A percentile compares a stretch with the other conserved stretches of the same genome.
Conservation (phyloP, 2,329 filamentous ascomycete genomes). For the Paramyrothecium sp. region DNA sequence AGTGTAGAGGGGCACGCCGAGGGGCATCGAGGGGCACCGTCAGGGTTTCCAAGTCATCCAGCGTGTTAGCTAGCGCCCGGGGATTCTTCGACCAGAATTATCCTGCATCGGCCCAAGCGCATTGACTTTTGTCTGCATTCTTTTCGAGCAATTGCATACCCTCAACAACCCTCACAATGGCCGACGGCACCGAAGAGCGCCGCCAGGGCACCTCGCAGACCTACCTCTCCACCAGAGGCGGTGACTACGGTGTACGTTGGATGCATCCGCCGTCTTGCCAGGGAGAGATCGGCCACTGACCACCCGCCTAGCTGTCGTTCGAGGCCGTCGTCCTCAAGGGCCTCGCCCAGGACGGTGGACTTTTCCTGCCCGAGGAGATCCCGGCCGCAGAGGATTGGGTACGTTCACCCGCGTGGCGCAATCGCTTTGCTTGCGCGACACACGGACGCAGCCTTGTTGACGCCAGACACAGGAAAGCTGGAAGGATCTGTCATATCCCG, state of each 20-base stretch:
- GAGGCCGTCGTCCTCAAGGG: slow-evolving; percentile 87
- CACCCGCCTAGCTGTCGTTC: slow-evolving; percentile 65
- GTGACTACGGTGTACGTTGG: slow-evolving; percentile 20
- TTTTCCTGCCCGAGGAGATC: slow-evolving; percentile 82
- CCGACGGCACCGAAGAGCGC: background rate
- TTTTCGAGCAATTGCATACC: background rate
- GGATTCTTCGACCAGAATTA: background rate
- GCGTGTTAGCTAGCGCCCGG: too few species aligned
- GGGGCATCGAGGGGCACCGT: background rate
- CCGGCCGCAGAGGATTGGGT: slow-evolving; percentile 62
- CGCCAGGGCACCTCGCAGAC: slow-evolving; percentile 14
- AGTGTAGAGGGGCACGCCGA: too few species aligned
- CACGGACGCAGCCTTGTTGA: background rate
- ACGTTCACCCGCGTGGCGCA: slow-evolving; percentile 42
- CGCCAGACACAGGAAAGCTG: slow-evolving; percentile 54
- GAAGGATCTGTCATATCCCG: slow-evolving; percentile 75
- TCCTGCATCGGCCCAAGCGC: background rate
- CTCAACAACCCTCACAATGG: background rate
- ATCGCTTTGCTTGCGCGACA: background rate
- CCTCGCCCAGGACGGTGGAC: slow-evolving; percentile 76
- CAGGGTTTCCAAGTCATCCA: background rate
- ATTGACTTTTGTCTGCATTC: background rate
- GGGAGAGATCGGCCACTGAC: too few species aligned
- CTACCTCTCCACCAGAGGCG: slow-evolving; percentile 23
- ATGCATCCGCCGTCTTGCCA: background rate